phyloP scores from a whole-genome alignment of 2,329 filamentous ascomycete genomes.

The Diaporthe australafricana region DNA sequence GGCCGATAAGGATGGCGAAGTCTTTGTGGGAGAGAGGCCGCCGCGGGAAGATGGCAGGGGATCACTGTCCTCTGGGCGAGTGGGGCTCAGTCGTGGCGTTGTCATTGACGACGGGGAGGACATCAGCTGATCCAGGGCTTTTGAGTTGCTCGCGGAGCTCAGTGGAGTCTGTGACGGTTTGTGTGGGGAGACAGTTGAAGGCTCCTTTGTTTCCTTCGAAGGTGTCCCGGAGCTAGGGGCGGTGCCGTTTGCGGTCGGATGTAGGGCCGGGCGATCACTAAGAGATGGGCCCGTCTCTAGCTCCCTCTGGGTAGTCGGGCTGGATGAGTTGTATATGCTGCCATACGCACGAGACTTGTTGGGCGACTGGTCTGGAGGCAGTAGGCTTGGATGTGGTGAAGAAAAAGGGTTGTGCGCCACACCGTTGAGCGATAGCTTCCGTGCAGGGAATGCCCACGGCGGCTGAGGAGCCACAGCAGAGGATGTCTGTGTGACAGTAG shows the following conservation, averaged over 20 bases:
- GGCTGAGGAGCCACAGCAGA: conserved; percentile 6
- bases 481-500: conserved; percentile 19
- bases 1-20: conserved; percentile 55
- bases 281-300: conserved; percentile 28
- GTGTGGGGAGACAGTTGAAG: conserved; percentile 36
- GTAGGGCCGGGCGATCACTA: conserved; percentile 32
- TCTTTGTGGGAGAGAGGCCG: conserved; percentile 64
- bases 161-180: conserved; percentile 34
- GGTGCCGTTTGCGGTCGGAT: conserved; percentile 41
- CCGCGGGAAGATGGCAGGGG: conserved; percentile 57
- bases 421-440: conserved; percentile 45
- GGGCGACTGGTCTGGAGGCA: conserved; percentile 54
- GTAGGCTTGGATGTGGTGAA: conserved; percentile 55
- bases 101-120: conserved; percentile 40
- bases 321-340: conserved; percentile 50
- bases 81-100: conserved; percentile 37
- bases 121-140: conserved; percentile 37
- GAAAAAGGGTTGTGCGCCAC: conserved; percentile 54
- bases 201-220: conserved; percentile 48
- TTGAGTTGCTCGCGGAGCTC: conserved; percentile 35
- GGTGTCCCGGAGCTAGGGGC: conserved; percentile 40
- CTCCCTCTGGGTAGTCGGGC: conserved; percentile 39
- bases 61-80: conserved; percentile 46
- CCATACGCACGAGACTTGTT: conserved; percentile 54
- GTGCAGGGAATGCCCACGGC: conserved; percentile 19